Conservation (phyloP, 768 basidiomycete genomes). For the Auricularia cornea region DNA sequence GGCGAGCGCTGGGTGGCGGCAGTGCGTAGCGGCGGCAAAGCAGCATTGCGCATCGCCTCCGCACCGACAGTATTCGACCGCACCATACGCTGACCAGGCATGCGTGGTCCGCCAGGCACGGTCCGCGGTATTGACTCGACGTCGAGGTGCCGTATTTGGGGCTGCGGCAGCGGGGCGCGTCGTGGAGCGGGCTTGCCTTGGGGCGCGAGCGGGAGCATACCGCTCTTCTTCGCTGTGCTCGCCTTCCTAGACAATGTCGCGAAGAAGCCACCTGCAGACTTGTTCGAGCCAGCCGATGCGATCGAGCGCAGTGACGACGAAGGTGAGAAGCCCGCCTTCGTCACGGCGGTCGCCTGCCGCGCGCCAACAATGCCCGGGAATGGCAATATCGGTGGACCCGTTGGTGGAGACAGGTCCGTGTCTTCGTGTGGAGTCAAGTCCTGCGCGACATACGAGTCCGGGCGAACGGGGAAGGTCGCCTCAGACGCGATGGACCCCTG, state of each 20-base stretch:
- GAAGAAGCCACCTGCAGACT: slow-evolving; percentile 56
- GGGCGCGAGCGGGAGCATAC: slow-evolving; percentile 14
- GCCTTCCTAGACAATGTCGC: slow-evolving; percentile 65
- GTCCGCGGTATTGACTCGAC: slow-evolving; percentile 9
- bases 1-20: background rate
- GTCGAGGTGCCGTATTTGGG: slow-evolving; percentile 26
- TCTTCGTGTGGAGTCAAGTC: slow-evolving; percentile 47
- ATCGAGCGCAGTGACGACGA: slow-evolving; percentile 13
- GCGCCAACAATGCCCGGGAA: slow-evolving; percentile 58
- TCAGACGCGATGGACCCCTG: slow-evolving; percentile 66
- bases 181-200: slow-evolving; percentile 28
- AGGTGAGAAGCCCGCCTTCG: background rate
- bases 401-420: slow-evolving; percentile 45
- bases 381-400: slow-evolving; percentile 51
- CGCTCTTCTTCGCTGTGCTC: slow-evolving; percentile 36
- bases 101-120: slow-evolving; percentile 11
- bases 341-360: background rate
- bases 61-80: slow-evolving; percentile 5
- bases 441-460: slow-evolving; percentile 72
- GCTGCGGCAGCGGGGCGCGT: slow-evolving; percentile 22
- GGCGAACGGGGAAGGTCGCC: slow-evolving; percentile 67
- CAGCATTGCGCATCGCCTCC: background rate
- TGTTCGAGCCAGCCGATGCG: slow-evolving; percentile 14
- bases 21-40: background rate
- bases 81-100: slow-evolving; percentile 4